Conservation (phyloP, 2,329 filamentous ascomycete genomes). For the Tolypocladium sp. region DNA sequence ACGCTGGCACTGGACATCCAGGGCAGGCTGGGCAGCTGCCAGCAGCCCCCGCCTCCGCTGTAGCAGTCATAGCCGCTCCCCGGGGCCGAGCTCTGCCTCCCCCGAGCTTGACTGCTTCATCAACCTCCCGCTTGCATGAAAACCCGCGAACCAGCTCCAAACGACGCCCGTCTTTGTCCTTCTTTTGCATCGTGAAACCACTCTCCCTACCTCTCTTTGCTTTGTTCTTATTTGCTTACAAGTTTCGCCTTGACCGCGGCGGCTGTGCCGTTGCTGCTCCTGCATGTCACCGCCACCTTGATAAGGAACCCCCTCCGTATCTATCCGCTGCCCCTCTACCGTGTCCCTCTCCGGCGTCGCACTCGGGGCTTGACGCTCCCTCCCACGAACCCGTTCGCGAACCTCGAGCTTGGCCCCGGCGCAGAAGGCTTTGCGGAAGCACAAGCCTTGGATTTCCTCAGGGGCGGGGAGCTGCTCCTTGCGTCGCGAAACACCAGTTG, state of each 20-base stretch:
- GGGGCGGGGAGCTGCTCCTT: neutral
- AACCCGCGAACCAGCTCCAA: neutral
- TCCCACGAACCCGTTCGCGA: constrained; percentile 6
- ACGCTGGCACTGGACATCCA: neutral
- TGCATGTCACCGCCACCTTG: neutral
- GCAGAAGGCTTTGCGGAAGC: neutral
- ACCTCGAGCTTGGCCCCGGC: neutral
- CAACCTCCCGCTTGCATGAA: neutral
- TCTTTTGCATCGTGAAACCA: neutral
- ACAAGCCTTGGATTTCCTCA: neutral
- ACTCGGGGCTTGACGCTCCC: constrained; percentile 3
- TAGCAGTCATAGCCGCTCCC: neutral
- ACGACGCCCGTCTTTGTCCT: neutral
- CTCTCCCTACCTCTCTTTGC: neutral
- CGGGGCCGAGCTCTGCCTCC: neutral
- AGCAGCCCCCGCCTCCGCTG: neutral
- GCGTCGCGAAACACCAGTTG: neutral
- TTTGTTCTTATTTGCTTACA: neutral
- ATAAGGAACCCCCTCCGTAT: constrained; percentile 4
- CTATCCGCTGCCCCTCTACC: neutral
- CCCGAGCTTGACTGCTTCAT: constrained; percentile 1
- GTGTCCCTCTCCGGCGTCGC: neutral
- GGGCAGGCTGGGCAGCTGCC: neutral
- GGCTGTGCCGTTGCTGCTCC: neutral
- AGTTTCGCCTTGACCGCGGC: neutral